Conservation (phyloP, 495 filamentous ascomycete species). For the Oidiodendron maius region DNA sequence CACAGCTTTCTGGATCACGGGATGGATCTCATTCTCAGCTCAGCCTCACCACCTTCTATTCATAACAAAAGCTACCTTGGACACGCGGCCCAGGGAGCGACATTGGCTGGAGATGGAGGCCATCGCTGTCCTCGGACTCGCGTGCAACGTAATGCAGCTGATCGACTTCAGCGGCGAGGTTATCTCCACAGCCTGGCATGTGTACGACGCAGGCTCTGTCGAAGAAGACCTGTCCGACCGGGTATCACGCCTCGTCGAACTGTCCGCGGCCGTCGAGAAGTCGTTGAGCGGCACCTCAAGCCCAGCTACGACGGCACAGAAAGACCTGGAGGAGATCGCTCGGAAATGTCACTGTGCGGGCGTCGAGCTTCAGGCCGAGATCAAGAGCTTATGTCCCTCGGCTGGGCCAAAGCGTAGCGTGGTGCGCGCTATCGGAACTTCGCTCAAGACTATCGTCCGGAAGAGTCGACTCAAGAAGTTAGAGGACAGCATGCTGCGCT, state of each 20-base stretch:
- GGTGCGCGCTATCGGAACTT: slow-evolving; percentile 4
- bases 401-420: slow-evolving; percentile 1
- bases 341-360: slow-evolving; percentile 9
- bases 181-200: slow-evolving; percentile 4
- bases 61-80: too few species aligned
- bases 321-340: slow-evolving; percentile 11
- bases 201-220: slow-evolving; percentile 7
- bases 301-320: slow-evolving; percentile 4
- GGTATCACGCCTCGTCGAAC: slow-evolving; percentile 6
- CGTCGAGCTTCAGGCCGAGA: slow-evolving; percentile 8
- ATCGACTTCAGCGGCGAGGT: slow-evolving; percentile 14
- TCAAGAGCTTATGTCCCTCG: too few species aligned
- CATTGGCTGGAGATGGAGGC: too few species aligned
- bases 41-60: too few species aligned
- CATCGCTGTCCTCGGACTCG: slow-evolving; percentile 10
- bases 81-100: too few species aligned
- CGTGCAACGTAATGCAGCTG: slow-evolving; percentile 20
- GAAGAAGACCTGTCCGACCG: slow-evolving; percentile 6
- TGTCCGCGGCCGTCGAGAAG: slow-evolving; percentile 1
- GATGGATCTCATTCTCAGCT: too few species aligned
- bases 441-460: slow-evolving; percentile 4
- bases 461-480: slow-evolving; percentile 10
- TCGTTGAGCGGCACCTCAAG: neutral
- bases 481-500: slow-evolving; percentile 8
- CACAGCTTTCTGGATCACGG: too few species aligned